These are phyloP conservation scores for Metschnikowia dekortorum DNA, from an alignment of 805 yeast species.

Conservation along the genomic window DNA sequence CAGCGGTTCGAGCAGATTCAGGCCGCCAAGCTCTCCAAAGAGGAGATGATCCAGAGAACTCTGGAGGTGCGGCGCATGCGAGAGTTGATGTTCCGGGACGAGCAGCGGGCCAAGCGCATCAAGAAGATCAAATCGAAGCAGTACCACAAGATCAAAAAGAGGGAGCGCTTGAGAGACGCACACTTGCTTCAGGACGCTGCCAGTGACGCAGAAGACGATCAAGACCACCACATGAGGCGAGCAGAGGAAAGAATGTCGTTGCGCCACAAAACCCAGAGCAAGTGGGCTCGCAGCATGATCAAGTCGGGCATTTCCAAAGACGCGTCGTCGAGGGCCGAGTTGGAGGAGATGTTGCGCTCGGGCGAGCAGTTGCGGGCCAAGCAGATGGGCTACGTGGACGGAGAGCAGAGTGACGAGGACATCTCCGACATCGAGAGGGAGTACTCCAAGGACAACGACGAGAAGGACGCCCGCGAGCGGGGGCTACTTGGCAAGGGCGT, in stretches of 20 bases:
- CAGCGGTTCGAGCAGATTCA: conserved; percentile 86
- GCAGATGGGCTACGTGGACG: conserved; percentile 63
- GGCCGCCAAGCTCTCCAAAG: conserved; percentile 72
- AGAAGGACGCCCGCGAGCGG: conserved; percentile 30
- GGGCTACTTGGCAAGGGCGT: conserved; percentile 76
- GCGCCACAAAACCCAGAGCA: conserved; percentile 81
- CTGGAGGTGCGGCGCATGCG: conserved; percentile 87
- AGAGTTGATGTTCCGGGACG: conserved; percentile 94
- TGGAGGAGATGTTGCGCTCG: conserved; percentile 90
- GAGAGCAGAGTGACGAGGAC: conserved; percentile 51
- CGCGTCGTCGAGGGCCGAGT: conserved; percentile 73
- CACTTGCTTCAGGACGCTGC: conserved; percentile 62
- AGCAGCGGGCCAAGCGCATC: conserved; percentile 81
- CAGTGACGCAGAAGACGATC: conserved; percentile 64
- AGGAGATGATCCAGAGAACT: conserved; percentile 70
- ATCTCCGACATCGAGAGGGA: conserved; percentile 43
- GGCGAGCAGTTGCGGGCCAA: conserved; percentile 74
- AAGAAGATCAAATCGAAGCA: conserved; percentile 94
- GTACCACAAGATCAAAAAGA: conserved; percentile 80
- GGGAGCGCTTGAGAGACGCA: conserved; percentile 67
- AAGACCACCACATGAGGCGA: conserved; percentile 67
- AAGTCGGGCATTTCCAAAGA: conserved; percentile 89
- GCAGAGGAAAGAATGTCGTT: conserved; percentile 91
- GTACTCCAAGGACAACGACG: conserved; percentile 33
- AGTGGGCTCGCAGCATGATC: conserved; percentile 89